Evolutionary conservation across 2,329 filamentous ascomycete species (phyloP), one percentile per base, ranked within the genome.

Genomic region (Pseudopyricularia cyperi): DNA sequence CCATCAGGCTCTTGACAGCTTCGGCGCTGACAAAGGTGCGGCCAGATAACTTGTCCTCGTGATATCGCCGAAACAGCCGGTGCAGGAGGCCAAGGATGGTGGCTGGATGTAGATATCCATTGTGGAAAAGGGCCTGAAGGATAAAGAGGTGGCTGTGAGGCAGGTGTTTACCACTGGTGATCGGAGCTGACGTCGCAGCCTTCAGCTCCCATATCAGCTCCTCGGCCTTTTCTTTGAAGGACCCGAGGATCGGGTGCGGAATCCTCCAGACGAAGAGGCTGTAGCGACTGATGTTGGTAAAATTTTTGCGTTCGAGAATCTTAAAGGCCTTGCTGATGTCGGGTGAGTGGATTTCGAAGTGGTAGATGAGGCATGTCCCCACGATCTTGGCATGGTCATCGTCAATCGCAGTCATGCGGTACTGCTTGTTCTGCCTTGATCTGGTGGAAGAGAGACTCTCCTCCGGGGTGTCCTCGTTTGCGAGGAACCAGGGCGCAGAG

Each of bases 81-180:
- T 24, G 12, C 12, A 44, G 11, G 24, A 44, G 14, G 1, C 61
- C 55, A 0, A 68, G 47, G 0, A 80, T 76, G 1, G 67, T 75
- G 0, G 60, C 57, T 0, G 85, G 83, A 12, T 78, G 68, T 1
- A 89, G 68, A 52, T 76, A 79, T 22, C 77, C 79, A 57, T 85
- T 85, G 58, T 74, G 71, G 0, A 81, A 78, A 5, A 90, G 65
- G 15, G 73, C 74, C 50, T 84, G 75, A 5, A 87, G 66, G 57
- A 86, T 82, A 58, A 80, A 85, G 53, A 79, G 57, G 2, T 56
- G 52, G 46, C 63, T 62, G 1, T 57, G 50, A 24, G 39, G 39
- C 12, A 44, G 22, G 9, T 19, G 17, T 44, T 44, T 44, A 24
- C 39, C 39, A 12, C 39, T 44, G 19, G 22, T 44, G 22, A 26